These are phyloP conservation scores for Pascua guehoae DNA, from an alignment of 1,284 basidiomycete genomes.

Conservation along the genomic window DNA sequence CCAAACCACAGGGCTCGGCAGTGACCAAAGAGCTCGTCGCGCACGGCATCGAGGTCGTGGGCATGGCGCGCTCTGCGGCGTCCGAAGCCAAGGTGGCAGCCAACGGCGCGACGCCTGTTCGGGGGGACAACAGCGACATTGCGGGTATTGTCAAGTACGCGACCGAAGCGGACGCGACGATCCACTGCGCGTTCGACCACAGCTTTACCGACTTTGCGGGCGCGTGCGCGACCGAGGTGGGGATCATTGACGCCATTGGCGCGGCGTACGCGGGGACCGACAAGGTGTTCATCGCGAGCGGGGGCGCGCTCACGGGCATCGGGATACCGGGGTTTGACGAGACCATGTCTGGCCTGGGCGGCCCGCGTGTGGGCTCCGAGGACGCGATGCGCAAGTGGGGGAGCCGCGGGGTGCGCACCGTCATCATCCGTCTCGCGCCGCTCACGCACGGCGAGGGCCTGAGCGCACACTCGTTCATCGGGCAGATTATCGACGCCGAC, in stretches of 20 bases:
- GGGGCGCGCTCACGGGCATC: constrained; percentile 9
- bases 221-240: constrained; percentile 15
- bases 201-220: constrained; percentile 10
- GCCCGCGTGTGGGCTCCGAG: constrained; percentile 9
- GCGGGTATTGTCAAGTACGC: constrained; percentile 24
- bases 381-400: background rate
- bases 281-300: constrained; percentile 22
- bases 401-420: constrained; percentile 14
- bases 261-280: constrained; percentile 12
- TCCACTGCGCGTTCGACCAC: constrained; percentile 37
- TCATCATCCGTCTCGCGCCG: constrained; percentile 22
- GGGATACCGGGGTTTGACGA: background rate
- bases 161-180: constrained; percentile 25
- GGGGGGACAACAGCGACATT: constrained; percentile 23
- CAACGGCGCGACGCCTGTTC: constrained; percentile 19
- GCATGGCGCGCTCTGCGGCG: constrained; percentile 26
- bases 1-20: constrained; percentile 15
- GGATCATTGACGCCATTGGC: constrained; percentile 20
- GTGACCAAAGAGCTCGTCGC: constrained; percentile 23
- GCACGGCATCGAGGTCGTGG: constrained; percentile 28
- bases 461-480: constrained; percentile 18
- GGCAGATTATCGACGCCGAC: constrained; percentile 11
- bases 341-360: background rate
- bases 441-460: constrained; percentile 22
- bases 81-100: constrained; percentile 18